These are phyloP conservation scores for Rhizopogon roseolus DNA, from an alignment of 768 basidiomycete species.

Conservation along the genomic window DNA sequence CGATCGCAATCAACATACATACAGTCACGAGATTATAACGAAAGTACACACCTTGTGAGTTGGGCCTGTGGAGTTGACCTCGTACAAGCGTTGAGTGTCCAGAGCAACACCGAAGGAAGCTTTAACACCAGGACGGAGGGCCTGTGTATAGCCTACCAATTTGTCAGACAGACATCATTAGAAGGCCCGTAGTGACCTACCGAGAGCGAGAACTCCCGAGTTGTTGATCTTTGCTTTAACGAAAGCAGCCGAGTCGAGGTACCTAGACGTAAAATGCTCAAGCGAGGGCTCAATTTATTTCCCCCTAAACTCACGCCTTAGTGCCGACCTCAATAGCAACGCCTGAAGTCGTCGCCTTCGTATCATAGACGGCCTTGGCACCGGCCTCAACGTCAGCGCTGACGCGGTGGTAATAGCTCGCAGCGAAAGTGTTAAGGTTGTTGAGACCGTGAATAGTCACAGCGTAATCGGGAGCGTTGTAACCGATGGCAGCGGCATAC, in stretches of 20 bases:
- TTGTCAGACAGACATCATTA: constrained; percentile 7
- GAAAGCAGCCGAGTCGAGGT: constrained; percentile 85
- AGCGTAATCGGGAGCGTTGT: constrained; percentile 94
- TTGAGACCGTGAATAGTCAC: constrained; percentile 92
- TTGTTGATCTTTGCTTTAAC: constrained; percentile 99
- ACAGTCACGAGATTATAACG: background rate
- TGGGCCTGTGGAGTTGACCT: constrained; percentile 54
- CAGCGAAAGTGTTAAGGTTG: constrained; percentile 91
- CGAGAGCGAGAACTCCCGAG: constrained; percentile 82
- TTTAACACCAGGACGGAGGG: constrained; percentile 90
- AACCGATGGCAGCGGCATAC: constrained; percentile 90
- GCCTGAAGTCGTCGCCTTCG: constrained; percentile 81
- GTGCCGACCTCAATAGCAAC: constrained; percentile 93
- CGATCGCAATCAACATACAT: background rate
- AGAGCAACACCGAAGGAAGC: constrained; percentile 91
- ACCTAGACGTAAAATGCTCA: constrained; percentile 32
- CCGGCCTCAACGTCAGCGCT: constrained; percentile 89
- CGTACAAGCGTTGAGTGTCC: constrained; percentile 90
- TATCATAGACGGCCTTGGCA: constrained; percentile 95
- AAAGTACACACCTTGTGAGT: constrained; percentile 63
- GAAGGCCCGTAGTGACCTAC: constrained; percentile 30
- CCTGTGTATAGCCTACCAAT: constrained; percentile 78
- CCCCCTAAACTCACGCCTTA: constrained; percentile 66
- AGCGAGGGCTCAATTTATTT: background rate
- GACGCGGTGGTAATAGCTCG: constrained; percentile 98